Evolutionary conservation across 495 filamentous ascomycete genomes (phyloP).

Genomic region (Trichoderma reesei): DNA sequence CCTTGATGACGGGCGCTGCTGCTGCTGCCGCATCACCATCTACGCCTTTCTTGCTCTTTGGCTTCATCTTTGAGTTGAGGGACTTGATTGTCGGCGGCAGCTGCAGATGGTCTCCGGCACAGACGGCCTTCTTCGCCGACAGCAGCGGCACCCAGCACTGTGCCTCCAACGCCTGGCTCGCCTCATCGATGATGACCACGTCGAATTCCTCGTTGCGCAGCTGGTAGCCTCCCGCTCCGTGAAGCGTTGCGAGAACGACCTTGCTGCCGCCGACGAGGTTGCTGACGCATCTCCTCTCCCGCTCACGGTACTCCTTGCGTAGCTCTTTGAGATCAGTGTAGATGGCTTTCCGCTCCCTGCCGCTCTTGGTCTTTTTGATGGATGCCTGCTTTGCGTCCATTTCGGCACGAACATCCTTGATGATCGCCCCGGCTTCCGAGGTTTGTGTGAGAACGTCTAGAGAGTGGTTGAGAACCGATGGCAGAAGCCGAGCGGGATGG

Average conservation of each 20-base stretch:
- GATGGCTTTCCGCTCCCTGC: constrained; percentile 68
- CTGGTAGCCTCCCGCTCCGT: constrained; percentile 84
- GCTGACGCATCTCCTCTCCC: constrained; percentile 71
- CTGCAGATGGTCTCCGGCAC: constrained; percentile 91
- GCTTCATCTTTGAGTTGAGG: constrained; percentile 42
- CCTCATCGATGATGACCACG: constrained; percentile 91
- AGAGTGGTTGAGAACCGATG: constrained; percentile 78
- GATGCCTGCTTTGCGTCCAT: constrained; percentile 88
- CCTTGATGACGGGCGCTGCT: constrained; percentile 26
- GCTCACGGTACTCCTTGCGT: constrained; percentile 77
- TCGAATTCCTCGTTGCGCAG: constrained; percentile 76
- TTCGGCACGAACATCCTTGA: constrained; percentile 82
- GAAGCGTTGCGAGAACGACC: constrained; percentile 85
- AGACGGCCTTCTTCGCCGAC: constrained; percentile 69
- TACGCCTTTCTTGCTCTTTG: constrained; percentile 18
- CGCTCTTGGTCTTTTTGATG: constrained; percentile 76
- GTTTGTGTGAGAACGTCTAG: constrained; percentile 89
- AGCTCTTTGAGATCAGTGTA: constrained; percentile 79
- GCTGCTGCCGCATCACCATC: constrained; percentile 22
- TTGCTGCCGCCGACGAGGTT: constrained; percentile 66
- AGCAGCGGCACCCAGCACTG: constrained; percentile 97
- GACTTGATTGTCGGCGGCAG: constrained; percentile 92
- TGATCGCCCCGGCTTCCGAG: constrained; percentile 79
- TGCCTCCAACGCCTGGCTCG: constrained; percentile 88
- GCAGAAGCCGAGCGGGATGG: constrained; percentile 84